Evolutionary conservation across 2,329 filamentous ascomycete species (phyloP).

Genomic region (Thermomyces lanuginosus): DNA sequence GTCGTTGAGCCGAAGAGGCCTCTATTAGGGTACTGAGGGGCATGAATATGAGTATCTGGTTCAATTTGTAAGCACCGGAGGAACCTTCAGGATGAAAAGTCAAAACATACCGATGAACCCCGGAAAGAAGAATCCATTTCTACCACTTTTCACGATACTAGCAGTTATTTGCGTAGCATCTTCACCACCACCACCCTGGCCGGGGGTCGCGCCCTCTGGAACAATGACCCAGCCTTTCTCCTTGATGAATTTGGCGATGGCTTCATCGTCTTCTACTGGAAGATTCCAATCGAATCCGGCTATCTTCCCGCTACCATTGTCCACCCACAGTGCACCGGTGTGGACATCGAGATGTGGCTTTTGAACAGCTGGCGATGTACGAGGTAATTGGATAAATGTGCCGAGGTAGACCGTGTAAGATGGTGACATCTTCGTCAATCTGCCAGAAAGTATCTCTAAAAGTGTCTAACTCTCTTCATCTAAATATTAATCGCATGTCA

Average conservation of each 20-base stretch:
- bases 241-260: conserved; percentile 11
- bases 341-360: conserved; percentile 37
- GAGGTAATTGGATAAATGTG: conserved; percentile 42
- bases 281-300: conserved; percentile 20
- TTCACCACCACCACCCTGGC: no score
- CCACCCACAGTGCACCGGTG: conserved; percentile 30
- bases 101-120: conserved; percentile 29
- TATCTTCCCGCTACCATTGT: conserved; percentile 17
- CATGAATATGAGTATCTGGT: conserved; percentile 85
- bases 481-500: neutral
- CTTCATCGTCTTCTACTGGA: conserved; percentile 11
- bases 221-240: conserved; percentile 17
- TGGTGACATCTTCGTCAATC: conserved; percentile 4
- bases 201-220: neutral
- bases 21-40: conserved; percentile 82
- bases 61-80: conserved; percentile 7
- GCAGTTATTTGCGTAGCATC: conserved; percentile 11
- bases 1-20: conserved; percentile 90
- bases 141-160: conserved; percentile 17
- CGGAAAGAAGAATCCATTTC: conserved; percentile 30
- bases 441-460: neutral
- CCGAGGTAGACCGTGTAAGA: conserved; percentile 38
- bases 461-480: neutral
- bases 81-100: neutral
- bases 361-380: conserved; percentile 25